Base-by-base conservation (phyloP, 2,329 filamentous ascomycete species). In the Mycogone perniciosa region DNA sequence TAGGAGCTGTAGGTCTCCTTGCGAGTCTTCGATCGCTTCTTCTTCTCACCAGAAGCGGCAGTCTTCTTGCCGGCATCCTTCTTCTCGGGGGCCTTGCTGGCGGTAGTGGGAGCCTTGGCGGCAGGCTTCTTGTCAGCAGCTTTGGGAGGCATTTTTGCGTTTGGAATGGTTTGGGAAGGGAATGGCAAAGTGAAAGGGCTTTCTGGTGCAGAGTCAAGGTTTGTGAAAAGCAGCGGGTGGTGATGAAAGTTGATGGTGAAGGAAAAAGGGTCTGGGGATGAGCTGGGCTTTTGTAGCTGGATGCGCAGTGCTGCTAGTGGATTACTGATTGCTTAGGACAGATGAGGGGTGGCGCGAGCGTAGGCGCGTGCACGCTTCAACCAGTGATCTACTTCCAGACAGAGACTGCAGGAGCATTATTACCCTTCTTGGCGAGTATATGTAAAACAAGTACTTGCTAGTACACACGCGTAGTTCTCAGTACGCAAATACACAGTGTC, bases 61-160 rank as follows among this genome's bases (percentile, higher is more conserved):
- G 93, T 97, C 88, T 97, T 99, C 89, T 99, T 99, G 81, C 92
- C 93, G 60, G 92, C 93, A 78, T 97, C 92, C 86, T 97, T 96
- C 88, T 96, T 96, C 85, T 96, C 91, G 52, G 79, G 79, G 58
- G 78, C 79, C 77, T 83, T 83, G 64, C 76, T 79, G 60, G 80
- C 80, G 69, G 87, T 80, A 48, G 76, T 88, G 54, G 92, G 90
- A 65, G 92, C 92, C 89, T 97, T 97, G 78, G 89, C 83, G 79
- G 88, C 92, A 76, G 92, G 91, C 84, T 96, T 96, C 89, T 97
- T 97, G 79, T 95, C 88, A 70, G 92, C 92, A 70, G 88, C 86
- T 82, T 97, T 97, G 71, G 93, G 92, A 79, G 93, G 83, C 93
- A 97, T 97, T 87, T 86, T 85, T 71, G 66, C 58, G 62, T 67